phyloP scores from a whole-genome alignment of 1,284 basidiomycete genomes.

The Rhodotorula sp. region DNA sequence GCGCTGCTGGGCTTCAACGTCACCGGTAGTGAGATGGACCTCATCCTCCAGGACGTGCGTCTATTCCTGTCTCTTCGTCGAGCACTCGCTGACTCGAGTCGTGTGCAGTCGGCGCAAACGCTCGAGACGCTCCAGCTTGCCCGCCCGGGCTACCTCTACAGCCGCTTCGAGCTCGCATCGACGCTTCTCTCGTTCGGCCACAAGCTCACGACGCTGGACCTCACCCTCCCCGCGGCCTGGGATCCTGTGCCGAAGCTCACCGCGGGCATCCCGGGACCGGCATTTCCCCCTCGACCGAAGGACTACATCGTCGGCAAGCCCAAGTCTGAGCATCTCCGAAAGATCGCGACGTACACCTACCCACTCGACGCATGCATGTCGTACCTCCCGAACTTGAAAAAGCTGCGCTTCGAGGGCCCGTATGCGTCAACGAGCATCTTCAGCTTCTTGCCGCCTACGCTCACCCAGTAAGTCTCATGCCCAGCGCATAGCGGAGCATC shows the following conservation, averaged over 20 bases:
- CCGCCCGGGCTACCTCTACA: constrained; percentile 1
- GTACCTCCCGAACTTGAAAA: constrained; percentile 26
- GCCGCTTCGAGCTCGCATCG: constrained; percentile 16
- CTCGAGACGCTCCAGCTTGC: constrained; percentile 12
- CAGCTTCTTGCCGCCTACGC: constrained; percentile 16
- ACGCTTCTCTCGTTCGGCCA: constrained; percentile 24
- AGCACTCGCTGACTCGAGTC: background rate
- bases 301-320: constrained; percentile 25
- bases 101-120: constrained; percentile 14
- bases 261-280: background rate
- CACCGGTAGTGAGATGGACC: background rate
- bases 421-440: constrained; percentile 26
- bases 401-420: constrained; percentile 20
- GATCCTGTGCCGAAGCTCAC: background rate
- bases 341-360: constrained; percentile 18
- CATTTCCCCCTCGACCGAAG: constrained; percentile 23
- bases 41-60: constrained; percentile 26
- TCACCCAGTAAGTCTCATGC: constrained; percentile 12
- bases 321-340: background rate
- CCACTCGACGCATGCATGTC: constrained; percentile 31
- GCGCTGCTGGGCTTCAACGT: constrained; percentile 12
- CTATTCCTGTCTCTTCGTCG: background rate
- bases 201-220: constrained; percentile 23
- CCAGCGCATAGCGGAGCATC: background rate
- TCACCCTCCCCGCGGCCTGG: constrained; percentile 20